A percentile compares a stretch with the other conserved stretches of the same genome.
Conservation (phyloP, 345 rosid species). For the Camelina hispida region DNA sequence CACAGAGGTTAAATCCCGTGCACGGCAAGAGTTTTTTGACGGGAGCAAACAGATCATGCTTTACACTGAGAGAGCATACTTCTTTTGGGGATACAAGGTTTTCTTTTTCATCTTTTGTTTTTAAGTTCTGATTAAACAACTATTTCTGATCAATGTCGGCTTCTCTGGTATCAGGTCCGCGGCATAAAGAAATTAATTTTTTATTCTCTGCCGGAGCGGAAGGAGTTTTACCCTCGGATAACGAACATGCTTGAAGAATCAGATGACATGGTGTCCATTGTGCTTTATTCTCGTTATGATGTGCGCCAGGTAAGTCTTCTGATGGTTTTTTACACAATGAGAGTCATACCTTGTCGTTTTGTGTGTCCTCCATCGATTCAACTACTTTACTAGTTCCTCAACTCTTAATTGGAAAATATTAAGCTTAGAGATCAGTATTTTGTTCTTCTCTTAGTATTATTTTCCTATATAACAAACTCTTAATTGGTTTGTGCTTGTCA, state of each 20-base stretch:
- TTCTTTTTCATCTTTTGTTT: background rate
- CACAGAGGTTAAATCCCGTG: constrained; percentile 69
- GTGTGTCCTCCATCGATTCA: too few species aligned
- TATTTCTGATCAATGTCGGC: background rate
- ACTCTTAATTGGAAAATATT: too few species aligned
- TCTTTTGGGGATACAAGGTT: constrained; percentile 88
- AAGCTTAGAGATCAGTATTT: too few species aligned
- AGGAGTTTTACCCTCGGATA: constrained; percentile 91
- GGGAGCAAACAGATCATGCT: constrained; percentile 77
- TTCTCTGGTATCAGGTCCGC: constrained; percentile 65
- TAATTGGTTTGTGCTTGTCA: too few species aligned
- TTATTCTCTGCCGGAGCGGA: constrained; percentile 90
- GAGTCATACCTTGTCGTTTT: too few species aligned
- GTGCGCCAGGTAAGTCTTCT: constrained; percentile 61
- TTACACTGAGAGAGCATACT: constrained; percentile 87
- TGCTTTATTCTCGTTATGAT: constrained; percentile 76
- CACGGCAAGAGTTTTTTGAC: constrained; percentile 73
- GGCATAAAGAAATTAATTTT: constrained; percentile 78
- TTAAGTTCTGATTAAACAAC: background rate
- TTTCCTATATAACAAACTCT: too few species aligned
- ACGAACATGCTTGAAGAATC: constrained; percentile 87
- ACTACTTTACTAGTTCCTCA: too few species aligned
- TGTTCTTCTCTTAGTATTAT: too few species aligned
- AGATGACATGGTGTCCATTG: constrained; percentile 67
- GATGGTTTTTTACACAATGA: background rate